phyloP scores from a whole-genome alignment of 352 stramenopile genomes.

The Phytophthora syringae region DNA sequence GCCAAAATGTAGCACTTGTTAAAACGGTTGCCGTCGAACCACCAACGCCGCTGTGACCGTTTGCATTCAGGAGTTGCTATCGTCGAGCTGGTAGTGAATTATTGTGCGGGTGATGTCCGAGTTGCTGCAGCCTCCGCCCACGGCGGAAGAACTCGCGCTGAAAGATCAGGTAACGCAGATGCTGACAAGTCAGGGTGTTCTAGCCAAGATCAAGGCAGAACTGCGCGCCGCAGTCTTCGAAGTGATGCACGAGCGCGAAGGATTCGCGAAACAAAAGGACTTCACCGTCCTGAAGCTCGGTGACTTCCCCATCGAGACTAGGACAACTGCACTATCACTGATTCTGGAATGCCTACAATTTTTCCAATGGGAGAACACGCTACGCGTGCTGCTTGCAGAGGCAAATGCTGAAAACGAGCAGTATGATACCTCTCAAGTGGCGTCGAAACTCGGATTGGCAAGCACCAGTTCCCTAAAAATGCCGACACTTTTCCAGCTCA shows the following conservation, averaged over 20 bases:
- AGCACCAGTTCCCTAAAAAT: neutral
- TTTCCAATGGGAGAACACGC: constrained; percentile 65
- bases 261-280: constrained; percentile 20
- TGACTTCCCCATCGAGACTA: constrained; percentile 39
- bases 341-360: constrained; percentile 65
- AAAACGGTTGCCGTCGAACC: constrained; percentile 15
- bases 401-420: constrained; percentile 31
- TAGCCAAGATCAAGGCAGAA: constrained; percentile 82
- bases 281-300: constrained; percentile 27
- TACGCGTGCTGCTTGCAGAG: constrained; percentile 59
- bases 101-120: constrained; percentile 26
- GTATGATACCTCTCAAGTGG: constrained; percentile 9
- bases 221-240: constrained; percentile 79
- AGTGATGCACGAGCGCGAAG: constrained; percentile 65
- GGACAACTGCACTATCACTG: constrained; percentile 49
- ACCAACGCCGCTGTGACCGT: constrained; percentile 13
- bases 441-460: constrained; percentile 29
- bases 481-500: constrained; percentile 40
- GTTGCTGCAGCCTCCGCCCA: constrained; percentile 37
- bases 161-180: constrained; percentile 68
- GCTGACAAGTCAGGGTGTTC: constrained; percentile 65
- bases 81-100: no score
- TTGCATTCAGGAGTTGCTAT: constrained; percentile 21
- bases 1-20: constrained; percentile 17
- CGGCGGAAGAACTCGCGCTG: constrained; percentile 62